Base-by-base conservation (phyloP, 2,329 filamentous ascomycete species). In the Aurifilum marmelostoma region DNA sequence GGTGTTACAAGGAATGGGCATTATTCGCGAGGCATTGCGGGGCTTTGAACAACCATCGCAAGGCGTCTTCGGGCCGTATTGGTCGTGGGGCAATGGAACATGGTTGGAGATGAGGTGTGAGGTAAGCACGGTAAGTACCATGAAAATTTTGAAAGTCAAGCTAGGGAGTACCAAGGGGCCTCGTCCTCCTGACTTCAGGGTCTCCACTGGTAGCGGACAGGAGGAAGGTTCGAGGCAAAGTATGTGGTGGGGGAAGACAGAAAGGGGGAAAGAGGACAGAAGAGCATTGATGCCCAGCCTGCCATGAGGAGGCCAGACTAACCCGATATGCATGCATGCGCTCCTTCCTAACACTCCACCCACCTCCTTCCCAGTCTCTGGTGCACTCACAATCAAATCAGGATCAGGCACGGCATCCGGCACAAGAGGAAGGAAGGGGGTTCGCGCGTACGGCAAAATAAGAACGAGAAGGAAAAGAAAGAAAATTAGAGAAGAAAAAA, bases 161-260 rank as follows among this genome's bases (percentile, higher is more conserved):
- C 59, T 63, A 62, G 43, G 63, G 63, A 58, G 47, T 37, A 56
- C 47, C 52, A 47, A 67, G 52, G 47, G 34, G 63, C 59, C 6
- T 47, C 18, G 18, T n/a, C 43, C 43, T n/a, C 43, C 18, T 21
- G 14, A 2, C 43, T 3, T 29, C 27, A 18, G 52, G 12, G 52
- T 29, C 52, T 6, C 52, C 52, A 29, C 24, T 27, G 12, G 24
- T 14, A 52, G 50, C 14, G 52, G 52, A 29, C 5, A 56, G 52
- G 52, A 56, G 52, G 24, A 56, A 27, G 34, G 34, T 4, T 4
- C 34, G 8, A 34, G 34, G 8, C 34, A 34, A 8, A 34, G 34
- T 4, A 34, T n/a, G n/a, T n/a, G n/a, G n/a, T n/a, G n/a, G 8
- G 47, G 14, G 39, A 18, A 3, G 39, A 21, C 18, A 47, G 18